Percentiles rank a stretch among this genome's conserved stretches.
These are phyloP conservation scores for Seiridium cupressi DNA, from an alignment of 2,329 filamentous ascomycete species.

Conservation along the genomic window DNA sequence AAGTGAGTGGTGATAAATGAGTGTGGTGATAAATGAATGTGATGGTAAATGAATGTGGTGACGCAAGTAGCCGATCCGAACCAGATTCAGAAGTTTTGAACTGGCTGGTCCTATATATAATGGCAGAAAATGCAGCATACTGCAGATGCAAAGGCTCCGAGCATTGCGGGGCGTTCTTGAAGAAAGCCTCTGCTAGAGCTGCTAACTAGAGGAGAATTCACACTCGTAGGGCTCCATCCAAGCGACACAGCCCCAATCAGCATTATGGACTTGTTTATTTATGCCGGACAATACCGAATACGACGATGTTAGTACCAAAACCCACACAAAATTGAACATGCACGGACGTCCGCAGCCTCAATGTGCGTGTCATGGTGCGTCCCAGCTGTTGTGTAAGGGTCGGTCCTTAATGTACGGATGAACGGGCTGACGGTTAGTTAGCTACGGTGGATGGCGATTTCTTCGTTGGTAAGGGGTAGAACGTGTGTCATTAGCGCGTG, in stretches of 20 bases:
- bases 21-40: background rate
- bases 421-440: background rate
- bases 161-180: background rate
- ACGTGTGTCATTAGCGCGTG: background rate
- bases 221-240: background rate
- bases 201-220: background rate
- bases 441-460: background rate
- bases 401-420: too few relatives aligned
- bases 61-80: background rate
- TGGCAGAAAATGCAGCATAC: background rate
- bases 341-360: too few relatives aligned
- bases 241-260: background rate
- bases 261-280: background rate
- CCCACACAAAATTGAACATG: background rate
- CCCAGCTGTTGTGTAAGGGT: too few relatives aligned
- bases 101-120: conserved; percentile 3
- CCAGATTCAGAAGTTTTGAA: background rate
- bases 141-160: background rate
- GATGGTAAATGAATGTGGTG: background rate
- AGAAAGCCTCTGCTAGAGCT: background rate
- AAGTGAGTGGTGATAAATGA: background rate
- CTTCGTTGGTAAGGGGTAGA: background rate
- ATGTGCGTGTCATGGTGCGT: too few relatives aligned
- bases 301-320: background rate
- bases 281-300: conserved; percentile 4